Evolutionary conservation across 257 asterid genomes (phyloP).

Genomic region (Solanum piurae): DNA sequence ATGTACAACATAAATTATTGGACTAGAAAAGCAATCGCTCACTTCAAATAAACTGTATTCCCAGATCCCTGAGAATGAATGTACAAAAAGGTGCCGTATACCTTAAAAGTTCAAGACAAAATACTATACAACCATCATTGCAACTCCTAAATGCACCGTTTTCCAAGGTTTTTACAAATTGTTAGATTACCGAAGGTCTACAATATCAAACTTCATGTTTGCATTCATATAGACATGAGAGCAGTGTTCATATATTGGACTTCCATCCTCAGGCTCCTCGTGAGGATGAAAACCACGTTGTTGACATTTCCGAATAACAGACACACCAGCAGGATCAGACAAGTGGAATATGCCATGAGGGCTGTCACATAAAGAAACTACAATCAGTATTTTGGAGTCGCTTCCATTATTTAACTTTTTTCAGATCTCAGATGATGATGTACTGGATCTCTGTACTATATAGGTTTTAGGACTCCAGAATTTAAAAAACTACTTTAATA

Average conservation of each 20-base stretch:
- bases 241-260: slow-evolving; percentile 77
- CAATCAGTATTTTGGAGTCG: background rate
- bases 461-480: background rate
- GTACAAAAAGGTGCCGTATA: slow-evolving; percentile 2
- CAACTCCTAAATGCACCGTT: background rate
- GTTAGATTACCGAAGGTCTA: slow-evolving; percentile 67
- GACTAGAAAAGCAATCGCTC: background rate
- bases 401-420: background rate
- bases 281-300: slow-evolving; percentile 96
- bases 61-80: slow-evolving; percentile 10
- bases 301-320: slow-evolving; percentile 65
- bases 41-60: background rate
- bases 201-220: slow-evolving; percentile 59
- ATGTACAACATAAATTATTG: background rate
- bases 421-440: background rate
- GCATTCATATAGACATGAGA: slow-evolving; percentile 83
- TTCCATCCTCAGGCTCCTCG: slow-evolving; percentile 88
- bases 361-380: slow-evolving; percentile 26
- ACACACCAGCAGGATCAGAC: slow-evolving; percentile 82
- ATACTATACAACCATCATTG: background rate
- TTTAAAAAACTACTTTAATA: background rate
- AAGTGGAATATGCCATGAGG: slow-evolving; percentile 96
- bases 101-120: background rate
- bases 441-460: background rate
- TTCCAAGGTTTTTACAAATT: background rate